Base-by-base conservation (phyloP, 805 yeast genomes). In the Yamadazyma kitorensis region DNA sequence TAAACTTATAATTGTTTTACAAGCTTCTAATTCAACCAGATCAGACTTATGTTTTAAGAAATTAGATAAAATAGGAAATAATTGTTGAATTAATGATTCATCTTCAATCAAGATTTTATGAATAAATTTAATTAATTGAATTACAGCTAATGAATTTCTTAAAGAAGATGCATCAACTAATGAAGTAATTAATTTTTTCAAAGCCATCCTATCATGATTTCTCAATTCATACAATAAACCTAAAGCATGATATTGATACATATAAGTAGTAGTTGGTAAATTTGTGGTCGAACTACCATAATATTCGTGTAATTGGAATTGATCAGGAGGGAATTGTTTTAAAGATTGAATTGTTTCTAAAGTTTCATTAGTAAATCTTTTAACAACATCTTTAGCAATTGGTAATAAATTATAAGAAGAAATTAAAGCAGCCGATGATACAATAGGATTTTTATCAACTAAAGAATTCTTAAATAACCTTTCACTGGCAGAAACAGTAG, bases 221-320 rank as follows among this genome's bases (percentile, higher is more conserved):
- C 94, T 79, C 60, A 93, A 73, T 49, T 85, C 84, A 58, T 88
- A 89, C 48, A 94, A 67, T 49, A 93, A 72, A 16, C 96, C 97
- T 47, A 93, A 70, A 3, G 98, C 97, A 60, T 93, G 98, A 64
- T 91, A 93, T 68, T 93, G 98, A 39, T 95, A 75, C 71, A 86
- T 82, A 60, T 74, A 80, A 14, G 94, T 78, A 27, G 91, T 79
- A 12, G 78, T 68, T 32, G 91, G 83, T 41, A 74, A 58, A 50
- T 64, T 64, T 9, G 70, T 52, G 37, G 72, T 73, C 35, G 73
- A 65, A 41, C 60, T 48, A 22, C 78, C 80, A 50, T 76, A 80
- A 47, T 68, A 75, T 43, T 74, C 81, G 45, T 75, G 80, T 31
- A 68, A 61, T 39, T 70, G 65, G 48, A 69, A 74, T 51, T 71